phyloP scores from a whole-genome alignment of 371 early-diverging fungal genomes.

The Syncephalis plumigaleata region DNA sequence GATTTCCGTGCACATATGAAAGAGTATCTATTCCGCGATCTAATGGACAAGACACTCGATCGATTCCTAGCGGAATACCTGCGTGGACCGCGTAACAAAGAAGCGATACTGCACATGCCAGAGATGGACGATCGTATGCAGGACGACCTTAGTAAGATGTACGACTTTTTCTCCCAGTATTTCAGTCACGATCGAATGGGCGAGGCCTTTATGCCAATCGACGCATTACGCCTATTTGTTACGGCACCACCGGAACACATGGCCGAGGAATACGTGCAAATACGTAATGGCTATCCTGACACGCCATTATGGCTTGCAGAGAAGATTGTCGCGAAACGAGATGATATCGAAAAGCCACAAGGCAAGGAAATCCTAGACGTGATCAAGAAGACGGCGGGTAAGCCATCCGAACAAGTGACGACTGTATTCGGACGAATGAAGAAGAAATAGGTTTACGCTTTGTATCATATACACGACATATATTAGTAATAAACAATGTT shows the following conservation, averaged over 20 bases:
- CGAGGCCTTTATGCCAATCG: conserved; percentile 53
- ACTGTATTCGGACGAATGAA: too few relatives aligned
- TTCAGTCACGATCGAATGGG: conserved; percentile 40
- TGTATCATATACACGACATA: too few relatives aligned
- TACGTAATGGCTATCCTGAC: conserved; percentile 67
- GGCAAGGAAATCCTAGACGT: conserved; percentile 65
- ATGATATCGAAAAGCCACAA: conserved; percentile 54
- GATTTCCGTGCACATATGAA: conserved; percentile 71
- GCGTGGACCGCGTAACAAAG: conserved; percentile 63
- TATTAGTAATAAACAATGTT: too few relatives aligned
- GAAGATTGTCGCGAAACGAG: conserved; percentile 48
- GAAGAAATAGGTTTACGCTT: conserved; percentile 11
- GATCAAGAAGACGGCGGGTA: conserved; percentile 24
- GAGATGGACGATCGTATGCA: conserved; percentile 38
- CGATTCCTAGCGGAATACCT: conserved; percentile 62
- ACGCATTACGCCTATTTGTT: conserved; percentile 47
- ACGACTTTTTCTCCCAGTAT: conserved; percentile 46
- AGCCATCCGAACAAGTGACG: conserved; percentile 2
- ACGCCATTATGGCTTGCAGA: conserved; percentile 62
- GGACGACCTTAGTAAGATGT: conserved; percentile 34
- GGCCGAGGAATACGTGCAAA: conserved; percentile 54
- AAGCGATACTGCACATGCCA: conserved; percentile 50
- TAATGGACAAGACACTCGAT: conserved; percentile 72
- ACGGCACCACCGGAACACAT: conserved; percentile 42
- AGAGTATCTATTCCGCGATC: conserved; percentile 65